Evolutionary conservation across 805 yeast species (phyloP).

Genomic region (Metschnikowia kunwiensis): DNA sequence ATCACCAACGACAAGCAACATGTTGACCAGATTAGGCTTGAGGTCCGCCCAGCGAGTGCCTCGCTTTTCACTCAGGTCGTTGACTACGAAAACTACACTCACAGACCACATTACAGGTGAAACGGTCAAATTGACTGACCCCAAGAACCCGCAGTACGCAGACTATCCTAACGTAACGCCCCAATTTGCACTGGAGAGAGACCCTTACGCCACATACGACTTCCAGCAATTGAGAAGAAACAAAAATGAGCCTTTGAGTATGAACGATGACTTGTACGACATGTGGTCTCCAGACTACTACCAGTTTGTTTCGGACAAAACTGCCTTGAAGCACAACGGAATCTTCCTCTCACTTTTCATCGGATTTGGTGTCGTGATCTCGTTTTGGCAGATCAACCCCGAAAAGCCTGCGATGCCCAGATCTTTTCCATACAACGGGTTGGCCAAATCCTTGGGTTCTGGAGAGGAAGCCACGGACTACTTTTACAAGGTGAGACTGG

Average conservation of each 20-base stretch:
- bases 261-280: conserved; percentile 70
- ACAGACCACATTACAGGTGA: conserved; percentile 40
- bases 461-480: conserved; percentile 27
- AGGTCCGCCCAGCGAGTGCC: conserved; percentile 8
- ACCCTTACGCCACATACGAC: conserved; percentile 71
- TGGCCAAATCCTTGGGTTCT: conserved; percentile 73
- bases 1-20: conserved; percentile 7
- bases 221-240: conserved; percentile 81
- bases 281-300: conserved; percentile 84
- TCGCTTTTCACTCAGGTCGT: conserved; percentile 12
- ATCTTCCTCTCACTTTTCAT: conserved; percentile 42
- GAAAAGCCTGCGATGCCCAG: conserved; percentile 76
- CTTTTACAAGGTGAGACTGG: conserved; percentile 43
- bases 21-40: conserved; percentile 32
- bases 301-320: conserved; percentile 54
- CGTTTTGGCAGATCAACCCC: conserved; percentile 49
- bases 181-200: conserved; percentile 59
- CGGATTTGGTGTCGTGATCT: conserved; percentile 43
- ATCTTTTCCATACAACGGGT: conserved; percentile 70
- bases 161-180: conserved; percentile 64
- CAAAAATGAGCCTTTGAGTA: conserved; percentile 66
- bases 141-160: conserved; percentile 41
- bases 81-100: conserved; percentile 37
- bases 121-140: conserved; percentile 40
- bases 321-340: conserved; percentile 59